Evolutionary conservation across 2,329 filamentous ascomycete species (phyloP), one percentile per base, ranked within the genome.

Genomic region (Fusarium buharicum): DNA sequence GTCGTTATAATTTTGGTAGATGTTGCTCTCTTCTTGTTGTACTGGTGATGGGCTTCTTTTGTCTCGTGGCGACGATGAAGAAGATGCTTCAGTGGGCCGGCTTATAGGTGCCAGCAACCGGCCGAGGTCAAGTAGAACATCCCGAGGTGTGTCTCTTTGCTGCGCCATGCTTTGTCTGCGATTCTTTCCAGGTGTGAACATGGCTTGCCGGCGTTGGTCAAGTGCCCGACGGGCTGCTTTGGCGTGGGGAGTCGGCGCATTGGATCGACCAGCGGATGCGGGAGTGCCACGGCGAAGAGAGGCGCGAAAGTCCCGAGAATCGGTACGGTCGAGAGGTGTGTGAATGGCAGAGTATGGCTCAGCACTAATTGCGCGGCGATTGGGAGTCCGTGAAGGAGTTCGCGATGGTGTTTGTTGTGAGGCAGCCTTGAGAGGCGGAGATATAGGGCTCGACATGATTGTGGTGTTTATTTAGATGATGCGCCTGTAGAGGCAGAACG

Each of bases 101-200:
- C 79, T 81, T 7, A 70, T 76, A 1, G 82, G 80, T 12, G 86
- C 86, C 37, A 88, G 74, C 6, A 80, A 76, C 45, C 80, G 78
- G 52, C 84, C 83, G 22, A 90, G 78, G 53, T 81, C 79, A 47
- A 84, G 80, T 40, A 88, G 69, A 18, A 82, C 69, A 56, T 82
- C 81, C 66, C 82, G 78, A 2, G 85, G 83, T 6, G 84, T 84
- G 70, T 87, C 84, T 58, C 84, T 77, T 66, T 83, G 80, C 57
- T 82, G 81, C 64, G 82, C 81, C 46, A 83, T 70, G 69, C 86
- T 88, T 65, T 81, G 81, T n/a, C 86, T 79, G 17, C 83, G 81
- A 49, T 81, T 81, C 60, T 82, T 82, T 16, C 84, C 85, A 0
- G 86, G 86, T 0, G 86, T 89, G 59, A 87, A 81, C 43, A 86